Evolutionary conservation across 2,329 filamentous ascomycete genomes (phyloP).

Genomic region (Ophiocordyceps camponoti-floridani): DNA sequence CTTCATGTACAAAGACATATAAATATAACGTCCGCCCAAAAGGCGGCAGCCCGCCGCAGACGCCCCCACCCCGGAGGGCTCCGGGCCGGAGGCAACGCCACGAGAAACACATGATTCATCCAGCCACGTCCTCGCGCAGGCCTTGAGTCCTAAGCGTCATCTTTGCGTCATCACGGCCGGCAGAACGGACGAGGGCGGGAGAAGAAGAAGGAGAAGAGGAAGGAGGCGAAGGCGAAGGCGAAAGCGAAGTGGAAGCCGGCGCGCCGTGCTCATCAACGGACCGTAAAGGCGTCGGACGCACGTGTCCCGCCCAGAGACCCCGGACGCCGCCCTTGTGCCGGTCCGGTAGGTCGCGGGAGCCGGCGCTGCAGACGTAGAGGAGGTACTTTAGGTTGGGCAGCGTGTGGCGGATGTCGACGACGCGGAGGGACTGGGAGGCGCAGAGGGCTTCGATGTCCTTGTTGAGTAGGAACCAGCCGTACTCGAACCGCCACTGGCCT

Average conservation of each 20-base stretch:
- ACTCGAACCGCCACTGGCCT: slow-evolving; percentile 83
- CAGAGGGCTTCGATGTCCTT: slow-evolving; percentile 71
- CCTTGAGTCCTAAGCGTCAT: slow-evolving; percentile 38
- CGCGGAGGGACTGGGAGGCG: slow-evolving; percentile 49
- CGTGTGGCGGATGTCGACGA: slow-evolving; percentile 82
- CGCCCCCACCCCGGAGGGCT: no score
- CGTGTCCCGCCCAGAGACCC: slow-evolving; percentile 33
- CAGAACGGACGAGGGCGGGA: slow-evolving; percentile 14
- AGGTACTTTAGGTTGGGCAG: slow-evolving; percentile 88
- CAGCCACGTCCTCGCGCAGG: slow-evolving; percentile 25
- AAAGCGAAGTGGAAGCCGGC: no score
- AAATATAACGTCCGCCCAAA: no score
- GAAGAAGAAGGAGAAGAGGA: no score
- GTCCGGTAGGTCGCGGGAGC: slow-evolving; percentile 43
- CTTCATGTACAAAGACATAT: no score
- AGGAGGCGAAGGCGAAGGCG: no score
- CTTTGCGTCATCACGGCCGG: slow-evolving; percentile 13
- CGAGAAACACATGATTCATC: slow-evolving; percentile 1
- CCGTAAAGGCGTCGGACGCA: slow-evolving; percentile 19
- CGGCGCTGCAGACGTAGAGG: slow-evolving; percentile 74
- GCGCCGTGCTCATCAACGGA: no score
- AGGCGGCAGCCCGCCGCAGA: no score
- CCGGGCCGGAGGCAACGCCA: no score
- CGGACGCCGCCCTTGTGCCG: slow-evolving; percentile 43
- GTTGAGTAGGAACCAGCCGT: slow-evolving; percentile 90